These are phyloP conservation scores for Helenozyma rhizophorensis DNA, from an alignment of 805 yeast genomes.

Conservation along the genomic window DNA sequence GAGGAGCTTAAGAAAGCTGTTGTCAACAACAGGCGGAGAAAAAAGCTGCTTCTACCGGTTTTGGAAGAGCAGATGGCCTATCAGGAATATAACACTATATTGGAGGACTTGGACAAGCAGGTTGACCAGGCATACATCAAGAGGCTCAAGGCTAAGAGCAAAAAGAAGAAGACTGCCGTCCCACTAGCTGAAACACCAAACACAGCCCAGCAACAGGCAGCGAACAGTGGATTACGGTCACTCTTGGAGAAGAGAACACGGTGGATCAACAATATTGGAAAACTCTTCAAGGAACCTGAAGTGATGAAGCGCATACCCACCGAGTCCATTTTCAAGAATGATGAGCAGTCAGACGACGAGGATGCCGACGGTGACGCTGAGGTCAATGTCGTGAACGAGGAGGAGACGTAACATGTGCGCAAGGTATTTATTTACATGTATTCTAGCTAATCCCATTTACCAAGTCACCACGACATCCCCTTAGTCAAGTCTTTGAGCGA, in stretches of 20 bases:
- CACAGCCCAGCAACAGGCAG: constrained; percentile 58
- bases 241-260: constrained; percentile 78
- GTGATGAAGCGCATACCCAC: constrained; percentile 74
- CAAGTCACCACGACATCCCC: constrained; percentile 31
- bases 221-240: constrained; percentile 72
- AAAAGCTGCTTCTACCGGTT: constrained; percentile 60
- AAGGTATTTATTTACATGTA: constrained; percentile 1
- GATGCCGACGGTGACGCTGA: constrained; percentile 30
- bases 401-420: constrained; percentile 9
- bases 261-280: constrained; percentile 90
- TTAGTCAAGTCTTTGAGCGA: constrained; percentile 52
- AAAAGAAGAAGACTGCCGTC: constrained; percentile 49
- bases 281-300: constrained; percentile 64
- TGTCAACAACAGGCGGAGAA: constrained; percentile 61
- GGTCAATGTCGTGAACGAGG: constrained; percentile 19
- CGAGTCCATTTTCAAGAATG: constrained; percentile 49
- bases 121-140: constrained; percentile 91
- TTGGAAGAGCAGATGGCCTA: constrained; percentile 89
- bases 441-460: background rate
- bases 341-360: constrained; percentile 29
- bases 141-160: constrained; percentile 70
- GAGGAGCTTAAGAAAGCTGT: constrained; percentile 58
- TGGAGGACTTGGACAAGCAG: constrained; percentile 94
- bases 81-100: constrained; percentile 86
- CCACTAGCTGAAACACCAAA: constrained; percentile 19